Base-by-base conservation (phyloP, 495 filamentous ascomycete genomes). In the Immersiella caudata region DNA sequence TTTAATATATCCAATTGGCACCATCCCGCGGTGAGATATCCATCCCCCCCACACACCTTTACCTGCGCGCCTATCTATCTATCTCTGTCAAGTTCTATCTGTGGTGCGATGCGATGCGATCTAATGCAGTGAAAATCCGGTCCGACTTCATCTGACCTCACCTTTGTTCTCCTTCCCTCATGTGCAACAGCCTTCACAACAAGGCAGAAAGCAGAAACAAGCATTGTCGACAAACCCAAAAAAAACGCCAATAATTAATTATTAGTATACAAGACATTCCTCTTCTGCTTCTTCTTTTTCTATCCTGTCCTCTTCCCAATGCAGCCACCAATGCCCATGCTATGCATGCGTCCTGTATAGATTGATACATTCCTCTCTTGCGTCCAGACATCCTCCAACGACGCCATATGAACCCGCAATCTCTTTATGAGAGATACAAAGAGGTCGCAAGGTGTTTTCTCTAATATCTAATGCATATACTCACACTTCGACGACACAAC, bases 401-500 rank as follows among this genome's bases (percentile, higher is more conserved):
- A 27, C 26, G 22, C 11, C 12, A 6, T 46, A 46, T 57, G 54
- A 57, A 12, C 20, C 18, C 54, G 54, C 54, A 9, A 26, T 9
- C 22, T 27, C 54, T 9, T 54, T 21, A 18, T 21, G 21, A 12
- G 26, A 16, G 26, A 57, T 24, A 57, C 11, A 24, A 24, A 26
- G 22, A 16, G 21, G 21, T 6, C 54, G 54, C 22, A 20, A 9
- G 20, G 26, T 60, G 12, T 35, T 36, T 35, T 33, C 18, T 24
- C 22, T 57, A 57, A 57, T 57, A 57, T 60, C 57, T 60, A 60
- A 60, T 60, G 26, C 57, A 60, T 21, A 20, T 20, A 16, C 9
- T 6, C 18, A 20, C 20, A 54, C 16, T 33, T 33, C 29, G 29
- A 33, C 29, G 8, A 33, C 29, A 8, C 8, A 4, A 33, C 8